phyloP scores from a whole-genome alignment of 345 rosid species.

The Euphorbia peplus region DNA sequence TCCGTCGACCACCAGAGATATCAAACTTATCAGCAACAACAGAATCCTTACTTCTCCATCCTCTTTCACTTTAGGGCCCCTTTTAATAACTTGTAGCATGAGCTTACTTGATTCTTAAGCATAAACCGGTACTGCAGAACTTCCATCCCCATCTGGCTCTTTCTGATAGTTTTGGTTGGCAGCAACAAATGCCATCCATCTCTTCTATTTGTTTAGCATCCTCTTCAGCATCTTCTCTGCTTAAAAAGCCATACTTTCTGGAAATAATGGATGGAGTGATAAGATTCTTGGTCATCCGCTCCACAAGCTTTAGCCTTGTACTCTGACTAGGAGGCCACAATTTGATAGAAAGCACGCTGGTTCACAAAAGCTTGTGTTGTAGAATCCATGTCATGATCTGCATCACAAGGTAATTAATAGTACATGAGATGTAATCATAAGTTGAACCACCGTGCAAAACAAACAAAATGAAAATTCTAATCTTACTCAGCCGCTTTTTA shows the following conservation, averaged over 20 bases:
- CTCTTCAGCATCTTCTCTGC: slow-evolving; percentile 70
- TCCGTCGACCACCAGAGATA: slow-evolving; percentile 67
- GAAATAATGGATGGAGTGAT: slow-evolving; percentile 80
- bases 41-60: slow-evolving; percentile 33
- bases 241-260: slow-evolving; percentile 70
- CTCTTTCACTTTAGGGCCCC: slow-evolving; percentile 46
- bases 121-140: slow-evolving; percentile 91
- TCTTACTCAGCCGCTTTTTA: too few relatives aligned
- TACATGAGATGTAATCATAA: too few relatives aligned
- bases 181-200: slow-evolving; percentile 45
- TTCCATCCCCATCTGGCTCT: slow-evolving; percentile 94
- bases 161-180: slow-evolving; percentile 74
- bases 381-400: slow-evolving; percentile 59
- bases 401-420: too few relatives aligned
- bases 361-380: slow-evolving; percentile 38
- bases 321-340: slow-evolving; percentile 88
- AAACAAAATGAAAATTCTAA: too few relatives aligned
- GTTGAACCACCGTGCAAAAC: too few relatives aligned
- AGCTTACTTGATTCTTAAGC: slow-evolving; percentile 90
- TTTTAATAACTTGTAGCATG: slow-evolving; percentile 75
- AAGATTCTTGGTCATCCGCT: slow-evolving; percentile 64
- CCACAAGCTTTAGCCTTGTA: slow-evolving; percentile 68
- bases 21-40: slow-evolving; percentile 52
- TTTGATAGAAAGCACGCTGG: slow-evolving; percentile 59
- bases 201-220: slow-evolving; percentile 73